Base-by-base conservation (phyloP, 169 alveolate genomes). In the Cryptosporidium viatorum region DNA sequence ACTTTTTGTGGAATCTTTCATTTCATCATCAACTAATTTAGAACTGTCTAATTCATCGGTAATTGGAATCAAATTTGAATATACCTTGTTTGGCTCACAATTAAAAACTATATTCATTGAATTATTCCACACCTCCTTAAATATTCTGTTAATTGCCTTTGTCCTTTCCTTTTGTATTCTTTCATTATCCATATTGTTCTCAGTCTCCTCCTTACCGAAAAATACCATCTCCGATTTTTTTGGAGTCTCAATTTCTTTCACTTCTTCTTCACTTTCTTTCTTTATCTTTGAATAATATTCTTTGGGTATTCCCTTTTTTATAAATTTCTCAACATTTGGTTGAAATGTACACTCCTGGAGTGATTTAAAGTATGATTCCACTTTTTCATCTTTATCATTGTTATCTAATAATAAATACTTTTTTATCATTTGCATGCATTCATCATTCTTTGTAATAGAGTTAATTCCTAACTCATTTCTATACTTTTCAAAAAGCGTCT, bases 261-360 rank as follows among this genome's bases (percentile, higher is more conserved):
- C 71, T 33, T 73, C 51, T 8, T 73, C 39, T 55, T 73, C 14
- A 31, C 16, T 55, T 55, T 73, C 70, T 0, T 73, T 73, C 18
- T 65, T 10, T 33, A 52, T 50, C 37, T 73, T 73, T 73, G 45
- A 33, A 59, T 18, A 52, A 50, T 29, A 52, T 41, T 52, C 70
- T 14, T 37, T 59, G 0, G 84, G 71, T 33, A 65, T 10, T 16
- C 71, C 71, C 29, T 29, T 31, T 12, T 73, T 73, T 6, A 80
- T 48, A 37, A 60, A 80, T 62, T 80, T 80, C 23, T 80, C 89
- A 39, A 80, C 45, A 65, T 80, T 80, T 62, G 89, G 89, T 29
- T 80, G 89, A 48, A 80, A 80, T 29, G 89, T 80, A 29, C 89
- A 80, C 48, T 80, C 89, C n/a, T 59, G 73, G 23, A 80, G 50